Evolutionary conservation across 2,329 filamentous ascomycete species (phyloP).

Genomic region (Ophiosphaerella narmari): DNA sequence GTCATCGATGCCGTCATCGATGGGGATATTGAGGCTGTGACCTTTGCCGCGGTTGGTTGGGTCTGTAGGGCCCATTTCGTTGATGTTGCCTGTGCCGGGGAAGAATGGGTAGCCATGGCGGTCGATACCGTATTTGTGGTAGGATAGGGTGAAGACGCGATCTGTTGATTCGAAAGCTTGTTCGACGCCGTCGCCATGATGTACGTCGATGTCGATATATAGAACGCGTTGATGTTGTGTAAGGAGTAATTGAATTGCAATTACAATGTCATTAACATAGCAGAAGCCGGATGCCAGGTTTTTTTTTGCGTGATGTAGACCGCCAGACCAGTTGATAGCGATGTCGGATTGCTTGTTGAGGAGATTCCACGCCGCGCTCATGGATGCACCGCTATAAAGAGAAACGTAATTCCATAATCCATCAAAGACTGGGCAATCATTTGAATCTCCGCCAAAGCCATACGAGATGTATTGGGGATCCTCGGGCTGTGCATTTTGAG

Average conservation of each 20-base stretch:
- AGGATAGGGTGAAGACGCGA: slow-evolving; percentile 88
- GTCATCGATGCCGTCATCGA: slow-evolving; percentile 90
- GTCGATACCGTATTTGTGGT: slow-evolving; percentile 91
- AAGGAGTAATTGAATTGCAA: slow-evolving; percentile 87
- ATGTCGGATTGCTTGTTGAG: slow-evolving; percentile 88
- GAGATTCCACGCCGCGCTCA: slow-evolving; percentile 89
- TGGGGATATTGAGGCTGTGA: slow-evolving; percentile 86
- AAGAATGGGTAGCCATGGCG: slow-evolving; percentile 67
- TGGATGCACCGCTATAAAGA: slow-evolving; percentile 85
- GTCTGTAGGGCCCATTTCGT: slow-evolving; percentile 81
- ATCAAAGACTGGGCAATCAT: slow-evolving; percentile 96
- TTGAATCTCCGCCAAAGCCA: slow-evolving; percentile 72
- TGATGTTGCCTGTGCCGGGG: slow-evolving; percentile 84
- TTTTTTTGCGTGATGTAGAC: slow-evolving; percentile 94
- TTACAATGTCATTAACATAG: slow-evolving; percentile 98
- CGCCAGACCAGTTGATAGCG: slow-evolving; percentile 96
- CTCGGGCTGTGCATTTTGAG: slow-evolving; percentile 50
- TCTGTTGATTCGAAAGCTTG: slow-evolving; percentile 90
- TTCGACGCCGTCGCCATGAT: slow-evolving; percentile 89
- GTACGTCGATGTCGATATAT: slow-evolving; percentile 93
- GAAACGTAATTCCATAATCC: slow-evolving; percentile 95
- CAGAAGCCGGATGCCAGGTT: slow-evolving; percentile 94
- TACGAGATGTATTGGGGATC: slow-evolving; percentile 62
- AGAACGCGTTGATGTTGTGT: slow-evolving; percentile 82
- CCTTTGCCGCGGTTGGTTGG: slow-evolving; percentile 86